These are phyloP conservation scores for Exophiala aquamarina DNA, from an alignment of 2,329 filamentous ascomycete genomes.

Conservation along the genomic window DNA sequence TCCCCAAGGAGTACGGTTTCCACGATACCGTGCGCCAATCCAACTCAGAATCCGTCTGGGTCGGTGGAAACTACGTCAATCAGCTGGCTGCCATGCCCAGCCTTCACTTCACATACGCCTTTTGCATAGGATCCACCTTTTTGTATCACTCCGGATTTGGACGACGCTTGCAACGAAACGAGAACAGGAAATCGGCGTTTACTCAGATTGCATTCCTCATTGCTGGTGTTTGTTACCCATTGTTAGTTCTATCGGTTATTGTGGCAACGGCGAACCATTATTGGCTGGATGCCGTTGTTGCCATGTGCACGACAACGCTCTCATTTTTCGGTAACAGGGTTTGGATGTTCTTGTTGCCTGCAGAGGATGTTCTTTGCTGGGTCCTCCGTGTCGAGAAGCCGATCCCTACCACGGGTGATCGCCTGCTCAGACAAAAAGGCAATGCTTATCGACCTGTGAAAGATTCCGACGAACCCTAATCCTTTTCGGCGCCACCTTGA, in stretches of 20 bases:
- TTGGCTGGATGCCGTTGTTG: constrained; percentile 55
- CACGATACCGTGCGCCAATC: constrained; percentile 61
- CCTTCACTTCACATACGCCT: constrained; percentile 58
- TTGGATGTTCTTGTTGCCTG: constrained; percentile 51
- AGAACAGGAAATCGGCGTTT: constrained; percentile 38
- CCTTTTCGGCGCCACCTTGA: background rate
- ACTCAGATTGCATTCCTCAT: constrained; percentile 40
- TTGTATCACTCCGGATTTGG: constrained; percentile 54
- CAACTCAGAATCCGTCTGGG: constrained; percentile 55
- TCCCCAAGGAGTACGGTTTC: constrained; percentile 61
- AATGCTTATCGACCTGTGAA: constrained; percentile 16
- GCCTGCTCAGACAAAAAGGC: constrained; percentile 36
- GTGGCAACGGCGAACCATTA: constrained; percentile 62
- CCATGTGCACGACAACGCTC: constrained; percentile 48
- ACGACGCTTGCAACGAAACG: constrained; percentile 43
- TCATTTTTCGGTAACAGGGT: constrained; percentile 51
- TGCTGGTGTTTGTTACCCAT: constrained; percentile 50
- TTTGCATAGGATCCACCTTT: constrained; percentile 55
- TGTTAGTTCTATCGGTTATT: constrained; percentile 52
- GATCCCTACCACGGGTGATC: constrained; percentile 51
- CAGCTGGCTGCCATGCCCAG: constrained; percentile 60
- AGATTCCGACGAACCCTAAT: constrained; percentile 19
- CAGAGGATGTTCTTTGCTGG: constrained; percentile 53
- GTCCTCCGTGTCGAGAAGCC: constrained; percentile 53
- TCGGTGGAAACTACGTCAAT: constrained; percentile 58